Percentiles rank a stretch among this genome's conserved stretches.
phyloP scores from a whole-genome alignment of 345 rosid genomes.

The Citrus unshiu region DNA sequence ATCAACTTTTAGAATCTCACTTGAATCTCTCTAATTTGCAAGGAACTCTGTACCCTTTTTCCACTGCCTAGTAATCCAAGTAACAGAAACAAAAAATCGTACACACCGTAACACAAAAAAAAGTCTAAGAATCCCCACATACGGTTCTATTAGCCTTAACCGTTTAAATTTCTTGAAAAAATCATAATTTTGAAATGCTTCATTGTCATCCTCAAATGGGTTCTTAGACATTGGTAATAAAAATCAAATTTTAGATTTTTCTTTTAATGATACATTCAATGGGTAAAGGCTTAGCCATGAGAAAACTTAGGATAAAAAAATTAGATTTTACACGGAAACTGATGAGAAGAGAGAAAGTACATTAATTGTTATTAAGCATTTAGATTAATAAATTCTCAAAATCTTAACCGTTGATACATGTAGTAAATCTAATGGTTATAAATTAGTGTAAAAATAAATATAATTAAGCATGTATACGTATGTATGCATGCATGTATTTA shows the following conservation, averaged over 20 bases:
- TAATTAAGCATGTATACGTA: no score
- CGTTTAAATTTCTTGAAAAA: constrained; percentile 27
- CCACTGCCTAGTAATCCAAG: constrained; percentile 53
- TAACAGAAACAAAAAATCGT: constrained; percentile 62
- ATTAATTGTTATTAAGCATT: no score
- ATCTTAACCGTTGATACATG: no score
- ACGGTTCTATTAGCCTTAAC: constrained; percentile 63
- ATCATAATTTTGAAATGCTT: constrained; percentile 34
- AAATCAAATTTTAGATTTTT: constrained; percentile 13
- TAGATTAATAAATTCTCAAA: no score
- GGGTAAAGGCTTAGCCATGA: no score
- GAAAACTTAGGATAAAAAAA: no score
- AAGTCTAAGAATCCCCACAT: constrained; percentile 38
- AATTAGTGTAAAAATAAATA: no score
- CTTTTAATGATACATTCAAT: no score
- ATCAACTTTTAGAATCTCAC: constrained; percentile 33
- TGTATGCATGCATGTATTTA: no score
- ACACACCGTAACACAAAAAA: constrained; percentile 40
- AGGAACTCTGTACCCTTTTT: constrained; percentile 39
- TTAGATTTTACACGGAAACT: no score
- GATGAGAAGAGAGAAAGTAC: no score
- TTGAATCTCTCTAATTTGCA: constrained; percentile 49
- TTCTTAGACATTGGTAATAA: constrained; percentile 41
- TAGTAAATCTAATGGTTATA: no score
- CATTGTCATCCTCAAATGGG: constrained; percentile 38